Percentiles rank a stretch among this genome's conserved stretches.
Evolutionary conservation across 2,329 filamentous ascomycete genomes (phyloP).

Genomic region (Calonectria multiphialidica): DNA sequence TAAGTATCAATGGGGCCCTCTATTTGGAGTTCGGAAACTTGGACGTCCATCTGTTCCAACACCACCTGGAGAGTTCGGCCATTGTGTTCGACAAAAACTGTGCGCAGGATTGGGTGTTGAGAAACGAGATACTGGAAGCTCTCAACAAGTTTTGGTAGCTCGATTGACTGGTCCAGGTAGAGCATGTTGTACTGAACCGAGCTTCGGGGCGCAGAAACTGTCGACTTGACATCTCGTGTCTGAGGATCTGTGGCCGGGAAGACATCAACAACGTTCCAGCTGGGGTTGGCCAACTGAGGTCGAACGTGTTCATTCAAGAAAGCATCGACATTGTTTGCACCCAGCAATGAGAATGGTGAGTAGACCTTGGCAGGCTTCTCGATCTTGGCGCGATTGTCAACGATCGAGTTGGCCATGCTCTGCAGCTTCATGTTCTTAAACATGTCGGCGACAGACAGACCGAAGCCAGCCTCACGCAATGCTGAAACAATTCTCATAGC

Average conservation of each 20-base stretch:
- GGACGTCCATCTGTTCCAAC: slow-evolving; percentile 30
- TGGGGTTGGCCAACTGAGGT: slow-evolving; percentile 31
- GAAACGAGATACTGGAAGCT: slow-evolving; percentile 40
- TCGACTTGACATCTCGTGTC: slow-evolving; percentile 35
- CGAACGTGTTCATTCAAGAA: slow-evolving; percentile 32
- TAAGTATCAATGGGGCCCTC: slow-evolving; percentile 28
- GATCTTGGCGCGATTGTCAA: slow-evolving; percentile 17
- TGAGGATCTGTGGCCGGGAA: slow-evolving; percentile 39
- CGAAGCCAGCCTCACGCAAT: slow-evolving; percentile 37
- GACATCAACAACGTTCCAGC: slow-evolving; percentile 39
- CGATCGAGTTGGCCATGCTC: slow-evolving; percentile 36
- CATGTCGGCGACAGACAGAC: slow-evolving; percentile 42
- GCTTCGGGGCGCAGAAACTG: slow-evolving; percentile 37
- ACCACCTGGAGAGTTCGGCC: slow-evolving; percentile 36
- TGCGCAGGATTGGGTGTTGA: slow-evolving; percentile 40
- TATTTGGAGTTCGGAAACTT: slow-evolving; percentile 23
- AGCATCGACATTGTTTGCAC: slow-evolving; percentile 24
- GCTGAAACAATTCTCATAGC: slow-evolving; percentile 45
- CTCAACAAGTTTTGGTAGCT: slow-evolving; percentile 27
- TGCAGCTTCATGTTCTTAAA: slow-evolving; percentile 45
- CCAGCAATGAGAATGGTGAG: slow-evolving; percentile 36
- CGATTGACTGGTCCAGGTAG: slow-evolving; percentile 41
- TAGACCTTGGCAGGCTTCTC: slow-evolving; percentile 28
- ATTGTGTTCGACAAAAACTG: slow-evolving; percentile 38
- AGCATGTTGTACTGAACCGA: slow-evolving; percentile 45